Conservation (phyloP, 768 basidiomycete species). For the Panaeolus cyanescens region DNA sequence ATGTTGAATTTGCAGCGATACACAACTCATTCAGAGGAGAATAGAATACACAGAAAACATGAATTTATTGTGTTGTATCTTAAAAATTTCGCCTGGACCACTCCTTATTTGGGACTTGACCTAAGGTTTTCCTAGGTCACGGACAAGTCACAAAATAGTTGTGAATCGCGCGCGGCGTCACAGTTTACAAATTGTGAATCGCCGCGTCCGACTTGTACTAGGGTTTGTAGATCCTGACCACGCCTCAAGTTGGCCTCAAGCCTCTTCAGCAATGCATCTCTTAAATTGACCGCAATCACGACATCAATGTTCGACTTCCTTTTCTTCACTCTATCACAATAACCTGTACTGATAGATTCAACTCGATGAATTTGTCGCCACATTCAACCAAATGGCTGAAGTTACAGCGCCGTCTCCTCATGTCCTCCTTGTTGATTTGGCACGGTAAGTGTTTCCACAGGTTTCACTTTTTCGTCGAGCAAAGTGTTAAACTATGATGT, state of each 20-base stretch:
- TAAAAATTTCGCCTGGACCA: neutral
- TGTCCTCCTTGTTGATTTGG: slow-evolving; percentile 47
- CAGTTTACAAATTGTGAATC: too few relatives aligned
- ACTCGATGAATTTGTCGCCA: too few relatives aligned
- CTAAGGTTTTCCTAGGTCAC: neutral
- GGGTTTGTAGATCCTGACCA: neutral
- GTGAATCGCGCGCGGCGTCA: neutral
- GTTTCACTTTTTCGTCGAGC: neutral
- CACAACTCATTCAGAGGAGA: too few relatives aligned
- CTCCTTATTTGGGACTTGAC: neutral
- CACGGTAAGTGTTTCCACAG: slow-evolving; percentile 32
- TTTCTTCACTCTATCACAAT: too few relatives aligned
- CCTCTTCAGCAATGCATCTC: too few relatives aligned
- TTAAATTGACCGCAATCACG: too few relatives aligned
- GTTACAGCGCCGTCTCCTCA: slow-evolving; percentile 48
- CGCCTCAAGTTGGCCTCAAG: too few relatives aligned
- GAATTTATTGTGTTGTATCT: neutral
- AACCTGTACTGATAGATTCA: too few relatives aligned
- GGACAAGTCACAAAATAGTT: slow-evolving; percentile 1
- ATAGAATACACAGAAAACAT: neutral
- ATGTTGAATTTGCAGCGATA: neutral
- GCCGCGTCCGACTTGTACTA: neutral
- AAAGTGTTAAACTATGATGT: neutral
- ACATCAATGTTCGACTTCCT: too few relatives aligned
- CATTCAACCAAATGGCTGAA: slow-evolving; percentile 45